Conservation (phyloP, 176 grass and related monocot genomes). For the Tuctoria greenei region DNA sequence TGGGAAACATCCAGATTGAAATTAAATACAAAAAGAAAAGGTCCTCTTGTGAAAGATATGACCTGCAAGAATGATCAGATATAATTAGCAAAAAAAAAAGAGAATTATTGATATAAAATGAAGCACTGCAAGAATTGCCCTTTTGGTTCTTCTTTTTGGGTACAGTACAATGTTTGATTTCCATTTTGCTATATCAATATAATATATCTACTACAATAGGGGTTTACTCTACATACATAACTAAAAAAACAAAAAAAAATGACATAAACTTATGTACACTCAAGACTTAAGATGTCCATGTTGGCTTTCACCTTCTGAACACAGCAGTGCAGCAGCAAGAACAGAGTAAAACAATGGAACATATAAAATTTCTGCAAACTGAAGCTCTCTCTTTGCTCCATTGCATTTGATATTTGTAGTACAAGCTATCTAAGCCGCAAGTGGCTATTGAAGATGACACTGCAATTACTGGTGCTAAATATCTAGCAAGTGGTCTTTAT, state of each 20-base stretch:
- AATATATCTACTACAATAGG: background rate
- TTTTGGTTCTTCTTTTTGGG: background rate
- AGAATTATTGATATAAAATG: constrained; percentile 8
- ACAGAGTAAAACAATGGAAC: no score
- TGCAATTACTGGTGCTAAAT: no score
- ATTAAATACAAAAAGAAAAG: constrained; percentile 82
- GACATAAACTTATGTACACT: background rate
- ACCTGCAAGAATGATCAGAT: constrained; percentile 45
- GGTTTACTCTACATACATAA: no score
- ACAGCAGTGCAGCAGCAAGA: no score
- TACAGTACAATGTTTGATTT: background rate
- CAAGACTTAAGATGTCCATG: background rate
- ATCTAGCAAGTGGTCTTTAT: no score
- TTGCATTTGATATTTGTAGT: no score
- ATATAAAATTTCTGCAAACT: no score
- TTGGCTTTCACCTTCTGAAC: no score
- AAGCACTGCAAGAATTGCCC: background rate
- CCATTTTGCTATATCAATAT: background rate
- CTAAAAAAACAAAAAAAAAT: background rate
- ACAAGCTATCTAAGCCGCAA: no score
- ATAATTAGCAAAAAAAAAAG: background rate
- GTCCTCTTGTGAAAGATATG: constrained; percentile 74
- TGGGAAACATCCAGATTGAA: constrained; percentile 71
- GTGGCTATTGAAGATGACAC: no score
- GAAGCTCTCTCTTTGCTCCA: no score